Percentiles rank a stretch among this genome's conserved stretches.
Conservation (phyloP, 768 basidiomycete species). For the Leccinellum luteum region DNA sequence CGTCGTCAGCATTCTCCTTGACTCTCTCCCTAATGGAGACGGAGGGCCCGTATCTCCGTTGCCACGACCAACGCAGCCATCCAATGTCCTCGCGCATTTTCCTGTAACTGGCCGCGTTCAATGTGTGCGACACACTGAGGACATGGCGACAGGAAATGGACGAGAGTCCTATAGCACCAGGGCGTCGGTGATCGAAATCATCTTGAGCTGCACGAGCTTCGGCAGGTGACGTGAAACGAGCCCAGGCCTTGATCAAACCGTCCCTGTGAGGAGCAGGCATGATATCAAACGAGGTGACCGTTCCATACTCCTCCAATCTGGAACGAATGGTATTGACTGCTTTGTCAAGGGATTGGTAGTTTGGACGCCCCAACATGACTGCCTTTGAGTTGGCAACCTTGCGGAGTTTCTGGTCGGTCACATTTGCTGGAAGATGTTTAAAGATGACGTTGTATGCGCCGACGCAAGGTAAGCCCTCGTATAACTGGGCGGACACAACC, state of each 20-base stretch:
- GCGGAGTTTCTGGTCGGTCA: constrained; percentile 40
- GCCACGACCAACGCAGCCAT: constrained; percentile 39
- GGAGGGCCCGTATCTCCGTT: constrained; percentile 26
- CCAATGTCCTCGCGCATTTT: constrained; percentile 45
- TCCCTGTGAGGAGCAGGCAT: constrained; percentile 49
- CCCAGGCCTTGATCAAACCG: constrained; percentile 53
- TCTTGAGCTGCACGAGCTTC: constrained; percentile 53
- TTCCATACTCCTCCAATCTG: constrained; percentile 38
- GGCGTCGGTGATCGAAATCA: constrained; percentile 46
- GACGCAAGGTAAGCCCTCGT: constrained; percentile 58
- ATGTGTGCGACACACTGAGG: constrained; percentile 46
- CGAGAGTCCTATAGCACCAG: constrained; percentile 44
- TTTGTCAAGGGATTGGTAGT: constrained; percentile 36
- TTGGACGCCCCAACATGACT: constrained; percentile 51
- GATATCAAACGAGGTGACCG: constrained; percentile 43
- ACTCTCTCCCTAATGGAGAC: constrained; percentile 30
- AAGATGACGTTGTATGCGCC: constrained; percentile 62
- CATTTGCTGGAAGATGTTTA: constrained; percentile 47
- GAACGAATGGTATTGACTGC: constrained; percentile 38
- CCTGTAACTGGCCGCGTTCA: constrained; percentile 39
- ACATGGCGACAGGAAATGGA: constrained; percentile 52
- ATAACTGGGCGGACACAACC: constrained; percentile 45
- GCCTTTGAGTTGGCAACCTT: constrained; percentile 47
- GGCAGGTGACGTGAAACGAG: constrained; percentile 47
- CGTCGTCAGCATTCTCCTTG: constrained; percentile 7